Base-by-base conservation (phyloP, 441 rosid genomes). In the Pelargonium cotyledonis region DNA sequence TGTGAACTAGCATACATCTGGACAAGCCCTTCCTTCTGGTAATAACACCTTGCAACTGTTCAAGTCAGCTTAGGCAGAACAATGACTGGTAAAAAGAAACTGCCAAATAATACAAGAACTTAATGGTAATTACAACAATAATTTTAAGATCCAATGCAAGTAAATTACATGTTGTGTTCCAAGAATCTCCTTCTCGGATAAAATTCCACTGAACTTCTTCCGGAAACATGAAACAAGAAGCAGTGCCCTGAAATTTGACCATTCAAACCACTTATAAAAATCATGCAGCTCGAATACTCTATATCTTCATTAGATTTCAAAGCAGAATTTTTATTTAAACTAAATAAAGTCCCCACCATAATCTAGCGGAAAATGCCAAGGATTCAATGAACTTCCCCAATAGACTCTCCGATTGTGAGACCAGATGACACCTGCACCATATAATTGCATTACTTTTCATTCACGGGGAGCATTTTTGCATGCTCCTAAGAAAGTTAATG, bases 1-100 rank as follows among this genome's bases (percentile, higher is more conserved):
- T 75, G 82, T 58, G 88, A 85, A 67, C 81, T 81, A 67, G 78
- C 71, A 80, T 88, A 92, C 74, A 73, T 73, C 82, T 90, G 86
- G 75, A 78, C 87, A 65, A 92, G 69, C 69, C 97, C 97, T 80
- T 88, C 86, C 77, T 72, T 83, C 99, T 95, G 88, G 67, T 43
- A 58, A 58, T 38, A 76, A 78, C 76, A 82, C 80, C 86, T 85
- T 85, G 74, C 72, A 81, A 79, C 72, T 74, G 78, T 76, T 75
- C 75, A 73, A 57, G 69, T 79, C 31, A 80, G 77, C 65, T 80
- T 75, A 82, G 80, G 44, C 80, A 74, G 72, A 77, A 65, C 64
- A 38, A 76, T 29, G 62, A 77, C 69, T 10, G 63, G n/a, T 47
- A 67, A 51, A 12, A 18, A 16, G 66, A 73, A 74, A 38, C 71